These are phyloP conservation scores for Umbelopsis isabellina DNA, from an alignment of 192 early-diverging fungal genomes.

Conservation along the genomic window DNA sequence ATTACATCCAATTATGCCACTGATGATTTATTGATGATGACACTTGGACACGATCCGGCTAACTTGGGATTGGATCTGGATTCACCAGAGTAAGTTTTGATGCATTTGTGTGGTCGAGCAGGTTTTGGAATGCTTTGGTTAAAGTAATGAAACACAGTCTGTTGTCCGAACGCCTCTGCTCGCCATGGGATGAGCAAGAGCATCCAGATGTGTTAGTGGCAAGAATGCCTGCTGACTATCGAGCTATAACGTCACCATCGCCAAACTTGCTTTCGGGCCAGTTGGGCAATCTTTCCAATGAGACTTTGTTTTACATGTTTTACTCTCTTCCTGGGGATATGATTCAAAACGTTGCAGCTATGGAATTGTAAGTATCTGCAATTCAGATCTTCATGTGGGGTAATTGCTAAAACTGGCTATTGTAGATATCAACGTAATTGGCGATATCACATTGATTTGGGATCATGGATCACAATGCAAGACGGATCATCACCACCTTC, in stretches of 20 bases:
- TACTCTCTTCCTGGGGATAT: constrained; percentile 4
- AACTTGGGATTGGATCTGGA: not conserved
- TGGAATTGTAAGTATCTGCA: not conserved
- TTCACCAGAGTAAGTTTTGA: not conserved
- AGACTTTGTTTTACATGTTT: constrained; percentile 9
- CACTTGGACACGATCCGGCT: not conserved
- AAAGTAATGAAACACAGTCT: not conserved
- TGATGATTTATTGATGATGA: constrained; percentile 9
- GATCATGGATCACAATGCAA: not conserved
- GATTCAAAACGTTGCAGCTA: constrained; percentile 3
- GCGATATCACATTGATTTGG: not conserved
- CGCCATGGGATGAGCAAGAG: not conserved
- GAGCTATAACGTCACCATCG: not conserved
- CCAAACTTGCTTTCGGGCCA: not conserved
- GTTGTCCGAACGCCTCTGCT: constrained; percentile 1
- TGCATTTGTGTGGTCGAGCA: not conserved
- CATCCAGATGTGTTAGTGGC: not conserved
- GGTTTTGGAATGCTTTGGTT: not conserved
- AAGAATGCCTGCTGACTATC: not conserved
- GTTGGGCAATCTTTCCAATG: not conserved
- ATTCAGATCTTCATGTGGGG: not conserved
- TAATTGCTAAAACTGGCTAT: not conserved
- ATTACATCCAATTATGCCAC: not conserved
- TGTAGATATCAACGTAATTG: constrained; percentile 6
- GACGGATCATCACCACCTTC: not conserved